Base-by-base conservation (phyloP, 441 rosid genomes). In the Gossypium davidsonii region DNA sequence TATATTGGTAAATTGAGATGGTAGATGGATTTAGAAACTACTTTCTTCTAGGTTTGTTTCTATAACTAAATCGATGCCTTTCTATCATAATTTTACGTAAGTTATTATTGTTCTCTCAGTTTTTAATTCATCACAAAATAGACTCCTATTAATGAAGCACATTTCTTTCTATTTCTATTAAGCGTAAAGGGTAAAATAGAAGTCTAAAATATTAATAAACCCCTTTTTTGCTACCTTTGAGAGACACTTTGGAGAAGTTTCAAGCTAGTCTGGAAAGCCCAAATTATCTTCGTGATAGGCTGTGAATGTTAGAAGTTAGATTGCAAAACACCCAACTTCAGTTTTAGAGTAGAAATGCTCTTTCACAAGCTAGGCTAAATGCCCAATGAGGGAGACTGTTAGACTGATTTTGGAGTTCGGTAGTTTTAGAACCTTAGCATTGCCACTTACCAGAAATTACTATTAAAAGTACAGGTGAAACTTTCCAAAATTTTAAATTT, bases 381-480 rank as follows among this genome's bases (percentile, higher is more conserved):
- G 46, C 53, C 11, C 17, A 20, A 1, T 44, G 21, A 64, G 18
- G 69, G 34, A 42, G 53, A 20, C 3, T 12, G 31, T 21, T 23
- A 42, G 23, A 15, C 9, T 20, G 70, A 21, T 64, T 6, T 64
- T 63, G 28, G 52, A 64, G 31, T 42, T 2, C 5, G 31, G 69
- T 20, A 64, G 4, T 20, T 64, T 44, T 64, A 42, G 69, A 64
- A 64, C 69, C 52, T 39, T 42, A 42, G 68, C n/a, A 12, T 64
- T 64, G 51, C 68, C 51, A 63, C 31, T 42, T 65, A 5, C 37
- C 55, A 21, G 44, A 44, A 44, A 66, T 21, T 65, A 42, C 53
- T 2, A 26, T 25, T 1, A 18, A 23, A 66, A 66, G 55, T 44
- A 14, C 20, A 21, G 18, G 55, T 44, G 56, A 65, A 44, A 46